Percentiles rank a stretch among this genome's conserved stretches.
Conservation (phyloP, 2,329 filamentous ascomycete genomes). For the Zasmidium angulare region DNA sequence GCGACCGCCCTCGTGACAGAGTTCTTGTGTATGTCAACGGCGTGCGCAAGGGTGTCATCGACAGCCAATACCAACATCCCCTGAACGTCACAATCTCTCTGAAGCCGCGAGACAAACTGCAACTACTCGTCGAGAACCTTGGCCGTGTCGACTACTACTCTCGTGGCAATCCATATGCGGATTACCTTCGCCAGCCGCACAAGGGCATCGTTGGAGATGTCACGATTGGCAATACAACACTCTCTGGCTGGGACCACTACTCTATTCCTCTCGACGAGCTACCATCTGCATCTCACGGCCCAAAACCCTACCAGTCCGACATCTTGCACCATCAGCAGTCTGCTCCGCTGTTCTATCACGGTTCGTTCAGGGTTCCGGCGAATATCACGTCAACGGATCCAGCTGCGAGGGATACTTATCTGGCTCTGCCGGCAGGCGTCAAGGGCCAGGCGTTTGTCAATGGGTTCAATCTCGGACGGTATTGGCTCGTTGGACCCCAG, state of each 20-base stretch:
- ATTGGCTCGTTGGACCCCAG: conserved; percentile 15
- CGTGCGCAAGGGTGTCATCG: conserved; percentile 45
- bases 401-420: conserved; percentile 6
- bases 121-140: conserved; percentile 53
- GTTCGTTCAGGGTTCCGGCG: conserved; percentile 17
- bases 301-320: neutral
- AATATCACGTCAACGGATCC: neutral
- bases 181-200: conserved; percentile 39
- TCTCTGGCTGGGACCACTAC: conserved; percentile 45
- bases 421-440: conserved; percentile 7
- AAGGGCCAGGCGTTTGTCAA: conserved; percentile 15
- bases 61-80: conserved; percentile 46
- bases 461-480: conserved; percentile 14
- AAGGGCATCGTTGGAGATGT: conserved; percentile 50
- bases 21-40: conserved; percentile 52
- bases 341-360: conserved; percentile 25
- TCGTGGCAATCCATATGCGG: conserved; percentile 31
- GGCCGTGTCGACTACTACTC: conserved; percentile 51
- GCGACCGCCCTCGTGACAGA: conserved; percentile 48
- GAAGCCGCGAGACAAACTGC: conserved; percentile 41
- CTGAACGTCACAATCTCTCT: conserved; percentile 41
- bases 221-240: conserved; percentile 35
- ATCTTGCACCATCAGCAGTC: neutral
- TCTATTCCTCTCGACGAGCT: conserved; percentile 30
- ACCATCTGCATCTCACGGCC: neutral